A percentile compares a stretch with the other conserved stretches of the same genome.
Evolutionary conservation across 345 rosid genomes (phyloP).

Genomic region (Boechera divaricarpa): DNA sequence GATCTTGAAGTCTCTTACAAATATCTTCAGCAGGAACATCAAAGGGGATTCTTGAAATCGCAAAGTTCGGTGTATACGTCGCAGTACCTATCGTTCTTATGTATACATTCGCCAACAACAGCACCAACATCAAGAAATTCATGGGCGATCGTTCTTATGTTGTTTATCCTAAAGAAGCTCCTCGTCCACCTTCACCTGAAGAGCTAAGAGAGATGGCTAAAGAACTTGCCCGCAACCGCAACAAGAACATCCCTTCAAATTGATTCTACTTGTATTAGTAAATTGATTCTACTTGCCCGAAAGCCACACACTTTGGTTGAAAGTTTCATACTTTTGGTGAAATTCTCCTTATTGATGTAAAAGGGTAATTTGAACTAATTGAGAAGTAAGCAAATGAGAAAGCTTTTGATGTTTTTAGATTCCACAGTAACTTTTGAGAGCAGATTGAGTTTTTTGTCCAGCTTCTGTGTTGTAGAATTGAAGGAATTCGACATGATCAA

Average conservation of each 20-base stretch:
- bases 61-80: slow-evolving; percentile 77
- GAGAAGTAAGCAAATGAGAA: slow-evolving; percentile 11
- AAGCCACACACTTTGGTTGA: background rate
- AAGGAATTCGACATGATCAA: slow-evolving; percentile 58
- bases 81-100: slow-evolving; percentile 67
- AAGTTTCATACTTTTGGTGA: background rate
- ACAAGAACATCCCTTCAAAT: background rate
- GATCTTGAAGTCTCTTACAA: background rate
- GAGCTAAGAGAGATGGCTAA: slow-evolving; percentile 10
- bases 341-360: background rate
- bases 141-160: slow-evolving; percentile 56
- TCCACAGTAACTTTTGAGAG: slow-evolving; percentile 58
- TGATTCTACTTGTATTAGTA: background rate
- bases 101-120: slow-evolving; percentile 80
- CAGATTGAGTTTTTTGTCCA: slow-evolving; percentile 51
- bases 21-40: slow-evolving; percentile 80
- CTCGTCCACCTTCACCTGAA: slow-evolving; percentile 6
- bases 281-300: too few relatives aligned
- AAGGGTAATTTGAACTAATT: background rate
- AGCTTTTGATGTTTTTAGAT: slow-evolving; percentile 11
- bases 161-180: slow-evolving; percentile 14
- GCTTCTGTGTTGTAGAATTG: slow-evolving; percentile 50
- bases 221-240: background rate
- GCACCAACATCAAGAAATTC: slow-evolving; percentile 74
- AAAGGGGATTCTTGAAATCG: slow-evolving; percentile 80